These are phyloP conservation scores for Camellia japonica DNA, from an alignment of 148 eudicot genomes.

Conservation along the genomic window DNA sequence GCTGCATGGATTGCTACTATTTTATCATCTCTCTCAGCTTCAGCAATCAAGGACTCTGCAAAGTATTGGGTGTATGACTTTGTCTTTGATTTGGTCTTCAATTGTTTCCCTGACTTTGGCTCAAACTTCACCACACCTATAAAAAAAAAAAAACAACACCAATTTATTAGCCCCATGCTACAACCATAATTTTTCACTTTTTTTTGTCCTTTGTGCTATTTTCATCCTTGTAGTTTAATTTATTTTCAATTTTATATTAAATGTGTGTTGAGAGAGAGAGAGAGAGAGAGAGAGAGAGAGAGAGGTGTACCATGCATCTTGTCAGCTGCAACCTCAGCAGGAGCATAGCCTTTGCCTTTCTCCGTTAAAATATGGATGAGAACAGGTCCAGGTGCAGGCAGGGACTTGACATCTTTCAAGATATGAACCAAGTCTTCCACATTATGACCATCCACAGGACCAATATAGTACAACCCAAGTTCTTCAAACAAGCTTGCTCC, in stretches of 20 bases:
- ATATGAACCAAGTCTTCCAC: conserved; percentile 34
- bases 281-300: no score
- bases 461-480: conserved; percentile 39
- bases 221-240: no score
- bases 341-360: conserved; percentile 48
- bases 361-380: conserved; percentile 41
- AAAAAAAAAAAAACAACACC: neutral
- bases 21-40: conserved; percentile 37
- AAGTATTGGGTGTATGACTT: conserved; percentile 39
- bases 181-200: neutral
- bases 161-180: neutral
- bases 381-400: conserved; percentile 38
- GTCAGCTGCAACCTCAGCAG: conserved; percentile 41
- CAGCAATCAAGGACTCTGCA: conserved; percentile 40
- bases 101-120: conserved; percentile 29
- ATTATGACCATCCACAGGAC: conserved; percentile 43
- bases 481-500: conserved; percentile 35
- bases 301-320: conserved; percentile 35
- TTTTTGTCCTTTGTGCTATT: no score
- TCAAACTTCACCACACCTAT: conserved; percentile 37
- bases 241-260: no score
- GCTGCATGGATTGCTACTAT: conserved; percentile 48
- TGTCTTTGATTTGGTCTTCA: conserved; percentile 24
- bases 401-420: conserved; percentile 30
- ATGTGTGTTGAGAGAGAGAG: neutral